Evolutionary conservation across 352 stramenopile species (phyloP), one percentile per base, ranked within the genome.

Genomic region (Vaucheria bursata): DNA sequence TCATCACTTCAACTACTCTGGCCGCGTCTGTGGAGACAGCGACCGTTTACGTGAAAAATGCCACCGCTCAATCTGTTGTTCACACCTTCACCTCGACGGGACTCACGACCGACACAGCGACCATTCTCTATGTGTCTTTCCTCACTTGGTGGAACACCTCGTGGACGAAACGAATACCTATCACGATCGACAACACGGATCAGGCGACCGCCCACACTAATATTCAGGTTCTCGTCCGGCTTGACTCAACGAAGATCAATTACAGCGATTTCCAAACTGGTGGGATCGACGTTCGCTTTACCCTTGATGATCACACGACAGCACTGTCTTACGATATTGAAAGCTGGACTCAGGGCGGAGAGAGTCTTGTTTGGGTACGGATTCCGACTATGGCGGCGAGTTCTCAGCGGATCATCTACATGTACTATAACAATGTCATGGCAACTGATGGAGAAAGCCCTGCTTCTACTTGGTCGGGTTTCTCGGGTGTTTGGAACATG

Each of bases 291-390:
- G 45, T 59, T 25, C 45, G 45, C 45, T 59, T 59, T 59, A 59
- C 45, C 12, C 45, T 59, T 18, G 45, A 59, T 25, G 45, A 59
- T 59, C 45, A 59, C 25, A 59, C 45, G 45, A 59, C 45, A 18
- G 45, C 25, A 25, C 25, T 59, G 25, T 18, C 12, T 25, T 59
- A 59, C 45, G 45, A 59, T 59, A 59, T 59, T 25, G 45, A 59
- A 25, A 18, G 12, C 12, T 59, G 45, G 45, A 59, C 18, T 59
- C 12, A 18, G 18, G 45, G 12, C 45, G 45, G 45, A 18, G 45
- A 59, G 25, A 59, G 45, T 59, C 45, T 59, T 59, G 45, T 59
- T 59, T 59, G 45, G 45, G 45, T 59, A 59, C 45, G 45, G 18
- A 59, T 59, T 59, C 45, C 45, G 18, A 59, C 45, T 18, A 18